A percentile compares a stretch with the other conserved stretches of the same genome.
phyloP scores from a whole-genome alignment of 192 early-diverging fungal species.

The Mortierella claussenii region DNA sequence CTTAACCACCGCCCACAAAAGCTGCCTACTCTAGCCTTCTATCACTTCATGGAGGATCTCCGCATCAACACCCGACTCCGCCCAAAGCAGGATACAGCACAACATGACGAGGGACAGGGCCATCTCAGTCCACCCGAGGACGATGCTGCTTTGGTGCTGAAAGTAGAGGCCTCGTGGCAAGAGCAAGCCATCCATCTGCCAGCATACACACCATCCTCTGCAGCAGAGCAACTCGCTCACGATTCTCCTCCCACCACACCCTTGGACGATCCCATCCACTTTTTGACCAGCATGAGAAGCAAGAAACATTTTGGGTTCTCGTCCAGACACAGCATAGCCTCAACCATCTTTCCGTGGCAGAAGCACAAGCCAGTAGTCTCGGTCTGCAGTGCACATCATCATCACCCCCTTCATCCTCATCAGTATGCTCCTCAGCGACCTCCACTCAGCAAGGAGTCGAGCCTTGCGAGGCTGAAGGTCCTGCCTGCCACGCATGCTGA shows the following conservation, averaged over 20 bases:
- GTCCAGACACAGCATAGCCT: slow-evolving; percentile 22
- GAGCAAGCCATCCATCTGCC: slow-evolving; percentile 40
- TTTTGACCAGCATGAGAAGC: slow-evolving; percentile 13
- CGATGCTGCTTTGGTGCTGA: neutral
- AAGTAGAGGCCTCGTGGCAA: slow-evolving; percentile 39
- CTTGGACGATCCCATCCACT: slow-evolving; percentile 40
- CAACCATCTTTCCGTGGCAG: slow-evolving; percentile 48
- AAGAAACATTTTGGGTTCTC: slow-evolving; percentile 50
- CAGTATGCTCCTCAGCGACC: slow-evolving; percentile 50
- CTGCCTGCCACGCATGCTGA: slow-evolving; percentile 24
- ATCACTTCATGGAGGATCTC: too few relatives aligned
- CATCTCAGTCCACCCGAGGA: neutral
- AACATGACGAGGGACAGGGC: neutral
- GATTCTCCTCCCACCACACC: slow-evolving; percentile 31
- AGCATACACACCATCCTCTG: slow-evolving; percentile 38
- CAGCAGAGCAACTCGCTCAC: slow-evolving; percentile 12
- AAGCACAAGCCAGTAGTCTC: slow-evolving; percentile 48
- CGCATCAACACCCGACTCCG: too few relatives aligned
- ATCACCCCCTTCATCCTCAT: too few relatives aligned
- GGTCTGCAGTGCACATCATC: too few relatives aligned
- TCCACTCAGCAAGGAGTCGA: slow-evolving; percentile 34
- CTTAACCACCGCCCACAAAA: too few relatives aligned
- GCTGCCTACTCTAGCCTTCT: too few relatives aligned
- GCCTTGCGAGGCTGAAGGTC: slow-evolving; percentile 44
- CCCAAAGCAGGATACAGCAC: too few relatives aligned